Evolutionary conservation across 352 stramenopile genomes (phyloP), one percentile per base, ranked within the genome.

Genomic region (Phytophthora citricola): DNA sequence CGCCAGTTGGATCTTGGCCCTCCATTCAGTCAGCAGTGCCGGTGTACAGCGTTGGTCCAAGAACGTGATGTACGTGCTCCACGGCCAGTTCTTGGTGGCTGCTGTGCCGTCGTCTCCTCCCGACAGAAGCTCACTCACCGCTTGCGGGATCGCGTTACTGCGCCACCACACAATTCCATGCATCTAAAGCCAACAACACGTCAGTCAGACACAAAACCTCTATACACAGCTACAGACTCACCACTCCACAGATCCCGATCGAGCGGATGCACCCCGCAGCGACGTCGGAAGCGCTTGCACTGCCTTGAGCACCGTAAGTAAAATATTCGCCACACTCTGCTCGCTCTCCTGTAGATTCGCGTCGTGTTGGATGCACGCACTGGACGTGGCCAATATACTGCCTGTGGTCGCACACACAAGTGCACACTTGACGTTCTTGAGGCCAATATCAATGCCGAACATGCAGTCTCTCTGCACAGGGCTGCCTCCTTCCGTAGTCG

Each of bases 81-180:
- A 93, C 2, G 70, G 55, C 59, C 52, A 46, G 41, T 10, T 40
- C 14, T 6, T 58, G 2, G 52, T 38, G 5, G 63, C 49, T 8
- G 62, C 31, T 3, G 29, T 49, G 5, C 12, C 5, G 15, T 51
- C 2, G 15, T 27, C 39, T 10, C 9, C 38, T 57, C 43, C 51
- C 3, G 63, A 44, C 26, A 73, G 44, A 2, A 76, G 58, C 3
- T 64, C 52, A 44, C 58, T 44, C n/a, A 70, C 40, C 5, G 69
- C 63, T 39, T 56, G 49, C n/a, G 39, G 15, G 11, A 89, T 71
- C 1, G 65, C 52, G 1, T 69, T 68, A 27, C 79, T 76, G 17
- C 63, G 69, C 85, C 85, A 93, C 85, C 85, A 93, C 51, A 92
- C 69, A 63, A 93, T 92, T 7, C 85, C 85, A 46, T 93, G 85